Conservation (phyloP, 306 rosid species). For the Gleditsia sinensis region DNA sequence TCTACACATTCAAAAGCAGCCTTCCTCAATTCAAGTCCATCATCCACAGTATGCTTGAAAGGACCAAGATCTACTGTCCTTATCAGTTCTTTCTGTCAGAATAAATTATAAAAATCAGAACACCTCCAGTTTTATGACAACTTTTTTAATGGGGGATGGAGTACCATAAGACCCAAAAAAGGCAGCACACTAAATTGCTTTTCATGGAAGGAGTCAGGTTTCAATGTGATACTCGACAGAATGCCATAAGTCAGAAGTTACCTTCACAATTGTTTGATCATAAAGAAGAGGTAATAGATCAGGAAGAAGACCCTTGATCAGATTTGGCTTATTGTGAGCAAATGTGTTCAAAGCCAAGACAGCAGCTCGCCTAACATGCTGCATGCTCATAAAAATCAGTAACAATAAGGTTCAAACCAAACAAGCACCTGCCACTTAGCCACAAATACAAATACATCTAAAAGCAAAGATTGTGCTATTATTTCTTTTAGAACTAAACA, state of each 20-base stretch:
- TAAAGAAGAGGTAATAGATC: conserved; percentile 95
- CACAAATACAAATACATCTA: too few species aligned
- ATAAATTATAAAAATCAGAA: conserved; percentile 35
- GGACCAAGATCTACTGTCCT: conserved; percentile 99
- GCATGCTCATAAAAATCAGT: conserved; percentile 44
- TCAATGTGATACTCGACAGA: conserved; percentile 6
- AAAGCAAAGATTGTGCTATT: too few species aligned
- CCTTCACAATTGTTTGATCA: conserved; percentile 89
- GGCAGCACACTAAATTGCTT: conserved; percentile 5
- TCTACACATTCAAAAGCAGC: conserved; percentile 99
- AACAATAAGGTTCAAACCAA: conserved; percentile 38
- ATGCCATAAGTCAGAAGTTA: conserved; percentile 22
- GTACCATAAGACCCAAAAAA: conserved; percentile 8
- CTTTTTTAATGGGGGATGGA: background rate
- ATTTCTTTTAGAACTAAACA: too few species aligned
- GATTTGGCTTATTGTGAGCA: conserved; percentile 98
- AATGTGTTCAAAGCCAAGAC: conserved; percentile 97
- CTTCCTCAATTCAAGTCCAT: conserved; percentile 99
- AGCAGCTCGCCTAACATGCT: conserved; percentile 99
- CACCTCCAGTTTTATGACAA: background rate
- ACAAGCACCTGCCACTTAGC: too few species aligned
- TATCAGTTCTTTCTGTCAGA: conserved; percentile 89
- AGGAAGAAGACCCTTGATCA: conserved; percentile 94
- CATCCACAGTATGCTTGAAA: conserved; percentile 98
- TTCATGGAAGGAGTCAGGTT: background rate